Evolutionary conservation across 768 basidiomycete genomes (phyloP).

Genomic region (Pleurotus citrinopileatus): DNA sequence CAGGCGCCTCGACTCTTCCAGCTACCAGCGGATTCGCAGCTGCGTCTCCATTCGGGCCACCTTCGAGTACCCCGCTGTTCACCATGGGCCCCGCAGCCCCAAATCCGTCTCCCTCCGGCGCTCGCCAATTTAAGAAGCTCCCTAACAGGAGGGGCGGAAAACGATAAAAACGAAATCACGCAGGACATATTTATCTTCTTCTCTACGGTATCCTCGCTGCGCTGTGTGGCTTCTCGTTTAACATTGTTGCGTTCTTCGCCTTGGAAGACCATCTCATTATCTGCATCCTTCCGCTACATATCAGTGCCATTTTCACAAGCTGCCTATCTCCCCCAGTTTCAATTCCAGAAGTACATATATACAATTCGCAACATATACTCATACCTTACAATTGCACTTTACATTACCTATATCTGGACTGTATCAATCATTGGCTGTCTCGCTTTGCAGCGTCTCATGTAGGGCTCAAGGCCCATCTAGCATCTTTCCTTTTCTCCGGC

Average conservation of each 20-base stretch:
- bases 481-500: not conserved
- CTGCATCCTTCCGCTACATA: not conserved
- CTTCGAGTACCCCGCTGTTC: constrained; percentile 43
- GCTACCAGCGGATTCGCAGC: constrained; percentile 37
- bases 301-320: not conserved
- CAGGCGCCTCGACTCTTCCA: constrained; percentile 26
- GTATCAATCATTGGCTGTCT: constrained; percentile 2
- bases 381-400: not conserved
- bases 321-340: not conserved
- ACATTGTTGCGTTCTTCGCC: not conserved
- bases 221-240: not conserved
- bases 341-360: constrained; percentile 1
- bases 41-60: constrained; percentile 44
- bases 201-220: not conserved
- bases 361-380: constrained; percentile 2
- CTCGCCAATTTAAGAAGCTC: constrained; percentile 51
- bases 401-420: constrained; percentile 3
- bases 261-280: not conserved
- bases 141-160: constrained; percentile 45
- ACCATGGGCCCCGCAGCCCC: constrained; percentile 60
- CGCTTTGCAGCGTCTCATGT: constrained; percentile 5
- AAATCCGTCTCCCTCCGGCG: constrained; percentile 27
- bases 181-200: not conserved
- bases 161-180: constrained; percentile 25
- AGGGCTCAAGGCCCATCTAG: constrained; percentile 8